Evolutionary conservation across 768 basidiomycete species (phyloP), one percentile per base, ranked within the genome.

Genomic region (Mycena belliarum): DNA sequence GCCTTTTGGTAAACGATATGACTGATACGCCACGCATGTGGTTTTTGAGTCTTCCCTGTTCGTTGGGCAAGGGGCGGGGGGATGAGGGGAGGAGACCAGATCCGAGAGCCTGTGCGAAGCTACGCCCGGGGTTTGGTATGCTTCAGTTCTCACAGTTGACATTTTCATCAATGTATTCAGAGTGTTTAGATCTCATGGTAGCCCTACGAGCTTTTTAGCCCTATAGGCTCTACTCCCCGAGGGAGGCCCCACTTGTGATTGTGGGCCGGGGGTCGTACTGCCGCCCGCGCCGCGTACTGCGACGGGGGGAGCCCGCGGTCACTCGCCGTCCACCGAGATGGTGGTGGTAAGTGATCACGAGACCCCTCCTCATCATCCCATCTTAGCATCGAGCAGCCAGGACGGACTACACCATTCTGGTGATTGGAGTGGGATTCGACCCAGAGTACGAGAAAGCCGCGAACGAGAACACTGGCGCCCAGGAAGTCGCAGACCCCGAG

Each of bases 181-280:
- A 10, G 8, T 26, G 14, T 47, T 46, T 5, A 12, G n/a, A 7
- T 8, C 33, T 35, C n/a, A n/a, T n/a, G n/a, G n/a, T n/a, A n/a
- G n/a, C 7, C 14, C 16, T 38, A 40, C 23, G 8, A 0, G 1
- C 38, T 29, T 10, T 3, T 0, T 14, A 38, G 45, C 44, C 53
- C 53, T 55, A 55, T 10, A 55, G 45, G 53, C 53, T 29, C 53
- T 40, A 40, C 53, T 41, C 53, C 53, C 45, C 1, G 35, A 38
- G 12, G 53, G 53, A 41, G 53, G 53, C 20, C 45, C 44, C 53
- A 21, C 50, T 41, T 41, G 4, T 25, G 45, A 47, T 55, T 16
- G 44, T 21, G 45, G 44, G 53, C 53, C 3, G 46, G 53, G 2
- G 53, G n/a, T n/a, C 53, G 25, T 26, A 48, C 45, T 47, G 53